Evolutionary conservation across 306 rosid genomes (phyloP), one percentile per base, ranked within the genome.

Genomic region (Castanea sativa): DNA sequence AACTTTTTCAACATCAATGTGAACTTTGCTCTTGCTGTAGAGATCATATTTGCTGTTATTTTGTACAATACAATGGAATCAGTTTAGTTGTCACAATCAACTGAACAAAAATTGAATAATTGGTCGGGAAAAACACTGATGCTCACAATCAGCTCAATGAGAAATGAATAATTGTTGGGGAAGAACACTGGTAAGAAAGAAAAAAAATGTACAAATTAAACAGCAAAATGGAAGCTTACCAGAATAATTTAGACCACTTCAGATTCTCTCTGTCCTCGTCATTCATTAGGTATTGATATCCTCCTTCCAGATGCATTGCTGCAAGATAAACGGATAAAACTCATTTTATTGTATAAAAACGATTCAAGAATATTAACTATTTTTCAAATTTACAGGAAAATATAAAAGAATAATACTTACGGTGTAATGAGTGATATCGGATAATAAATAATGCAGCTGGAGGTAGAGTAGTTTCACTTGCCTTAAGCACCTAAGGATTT

Each of bases 391-490:
- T 56, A 5, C 51, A 32, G 8, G 41, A 5, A 2, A 10, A 1
- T 0, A 1, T 74, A 19, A 16, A 16, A 41, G 60, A 6, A 29
- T 2, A 55, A 72, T 60, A 20, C 82, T 79, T 52, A 84, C 88
- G 77, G 58, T 87, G 84, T 63, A 84, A 84, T 4, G 90, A 87
- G 55, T 87, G 90, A 11, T 82, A 87, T 84, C 88, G 77, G 20
- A 84, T 77, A 18, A 84, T 82, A 64, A 84, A 84, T 71, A 84
- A 70, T 69, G 75, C 90, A 1, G 83, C 83, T 3, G 80, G 49
- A 35, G 90, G 90, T 20, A 87, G 69, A 74, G 90, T 87, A 70
- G 65, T 56, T 21, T 80, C 82, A 41, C 84, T 87, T 78, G 64
- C 11, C 68, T 82, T 57, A 11, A 88, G 86, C 57, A 87, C 90